A percentile compares a stretch with the other conserved stretches of the same genome.
Evolutionary conservation across 495 filamentous ascomycete genomes (phyloP).

Genomic region (Penicillium pulvis): DNA sequence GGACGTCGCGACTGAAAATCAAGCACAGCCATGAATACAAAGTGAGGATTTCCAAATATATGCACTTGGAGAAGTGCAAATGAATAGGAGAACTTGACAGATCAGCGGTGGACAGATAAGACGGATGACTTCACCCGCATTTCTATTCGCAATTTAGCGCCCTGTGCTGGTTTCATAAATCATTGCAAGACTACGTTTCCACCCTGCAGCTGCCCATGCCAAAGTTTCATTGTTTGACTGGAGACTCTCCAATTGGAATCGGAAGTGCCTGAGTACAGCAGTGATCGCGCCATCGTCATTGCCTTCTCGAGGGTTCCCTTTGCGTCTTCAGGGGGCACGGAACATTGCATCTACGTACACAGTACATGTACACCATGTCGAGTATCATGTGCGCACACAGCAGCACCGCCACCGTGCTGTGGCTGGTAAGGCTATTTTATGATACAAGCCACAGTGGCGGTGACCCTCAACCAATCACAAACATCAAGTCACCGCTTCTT

Average conservation of each 20-base stretch:
- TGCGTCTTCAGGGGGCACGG: background rate
- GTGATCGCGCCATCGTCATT: conserved; percentile 20
- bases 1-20: conserved; percentile 17
- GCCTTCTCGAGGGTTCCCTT: conserved; percentile 6
- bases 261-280: conserved; percentile 7
- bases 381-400: background rate
- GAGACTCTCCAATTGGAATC: background rate
- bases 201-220: background rate
- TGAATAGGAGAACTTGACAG: background rate
- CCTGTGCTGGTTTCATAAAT: background rate
- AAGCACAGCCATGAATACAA: conserved; percentile 17
- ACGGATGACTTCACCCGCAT: conserved; percentile 1
- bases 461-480: conserved; percentile 35
- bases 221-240: background rate
- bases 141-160: background rate
- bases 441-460: conserved; percentile 44
- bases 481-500: conserved; percentile 40
- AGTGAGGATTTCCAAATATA: background rate
- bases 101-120: conserved; percentile 2
- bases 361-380: background rate
- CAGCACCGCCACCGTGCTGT: conserved; percentile 19
- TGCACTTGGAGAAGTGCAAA: background rate
- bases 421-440: conserved; percentile 5
- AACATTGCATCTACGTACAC: background rate
- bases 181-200: background rate